These are phyloP conservation scores for Aphanomyces cochlioides DNA, from an alignment of 352 stramenopile genomes.

Conservation along the genomic window DNA sequence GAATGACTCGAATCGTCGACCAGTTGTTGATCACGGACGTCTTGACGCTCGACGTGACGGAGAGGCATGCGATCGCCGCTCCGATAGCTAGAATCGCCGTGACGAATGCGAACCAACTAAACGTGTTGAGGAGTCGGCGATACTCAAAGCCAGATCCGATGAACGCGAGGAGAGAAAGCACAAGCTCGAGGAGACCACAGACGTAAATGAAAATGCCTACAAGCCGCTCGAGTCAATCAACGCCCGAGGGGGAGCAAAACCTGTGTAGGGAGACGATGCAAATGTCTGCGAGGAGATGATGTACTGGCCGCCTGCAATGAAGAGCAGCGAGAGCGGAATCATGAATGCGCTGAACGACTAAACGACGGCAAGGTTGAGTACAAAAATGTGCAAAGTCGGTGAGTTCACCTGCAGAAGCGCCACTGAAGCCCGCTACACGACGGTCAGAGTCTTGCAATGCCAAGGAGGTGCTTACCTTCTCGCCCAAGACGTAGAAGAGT, in stretches of 20 bases:
- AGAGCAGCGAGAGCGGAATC: conserved; percentile 60
- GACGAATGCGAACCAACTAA: conserved; percentile 56
- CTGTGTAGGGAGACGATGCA: conserved; percentile 60
- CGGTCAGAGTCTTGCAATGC: background rate
- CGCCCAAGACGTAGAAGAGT: conserved; percentile 48
- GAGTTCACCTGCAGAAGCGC: conserved; percentile 55
- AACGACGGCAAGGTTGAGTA: background rate
- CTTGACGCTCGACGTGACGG: conserved; percentile 46
- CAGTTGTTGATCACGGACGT: conserved; percentile 54
- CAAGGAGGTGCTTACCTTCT: conserved; percentile 29
- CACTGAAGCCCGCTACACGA: conserved; percentile 38
- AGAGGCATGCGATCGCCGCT: conserved; percentile 56
- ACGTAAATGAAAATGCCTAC: conserved; percentile 59
- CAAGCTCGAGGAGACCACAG: conserved; percentile 47
- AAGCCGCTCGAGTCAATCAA: background rate
- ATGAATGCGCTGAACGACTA: conserved; percentile 65
- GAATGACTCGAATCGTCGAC: conserved; percentile 52
- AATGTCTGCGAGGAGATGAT: conserved; percentile 64
- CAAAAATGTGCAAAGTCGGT: background rate
- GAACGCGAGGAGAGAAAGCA: conserved; percentile 61
- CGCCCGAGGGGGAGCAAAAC: background rate
- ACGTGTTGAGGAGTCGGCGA: conserved; percentile 63
- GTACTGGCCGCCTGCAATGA: conserved; percentile 68
- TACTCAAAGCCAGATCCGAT: conserved; percentile 74
- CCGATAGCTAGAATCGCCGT: conserved; percentile 49